phyloP scores from a whole-genome alignment of 306 rosid species.

The Casuarina cunninghamiana region DNA sequence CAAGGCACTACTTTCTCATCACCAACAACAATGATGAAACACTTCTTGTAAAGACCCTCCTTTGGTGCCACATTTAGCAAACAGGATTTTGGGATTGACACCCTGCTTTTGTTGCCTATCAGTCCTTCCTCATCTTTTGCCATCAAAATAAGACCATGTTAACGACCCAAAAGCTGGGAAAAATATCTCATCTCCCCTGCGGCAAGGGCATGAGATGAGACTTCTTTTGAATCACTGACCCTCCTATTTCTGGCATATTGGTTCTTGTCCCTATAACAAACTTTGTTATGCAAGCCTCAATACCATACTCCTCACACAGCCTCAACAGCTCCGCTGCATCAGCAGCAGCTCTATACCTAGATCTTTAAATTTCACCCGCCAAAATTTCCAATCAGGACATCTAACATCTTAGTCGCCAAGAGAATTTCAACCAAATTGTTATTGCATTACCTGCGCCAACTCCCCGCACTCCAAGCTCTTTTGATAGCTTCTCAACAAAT shows the following conservation, averaged over 20 bases:
- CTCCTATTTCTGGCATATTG: conserved; percentile 30
- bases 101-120: conserved; percentile 34
- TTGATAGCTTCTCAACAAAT: conserved; percentile 77
- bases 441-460: conserved; percentile 79
- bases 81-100: conserved; percentile 68
- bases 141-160: conserved; percentile 45
- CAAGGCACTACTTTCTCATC: conserved; percentile 48
- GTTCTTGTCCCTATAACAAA: conserved; percentile 78
- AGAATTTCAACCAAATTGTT: not conserved
- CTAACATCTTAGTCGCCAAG: conserved; percentile 16
- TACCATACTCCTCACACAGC: conserved; percentile 75
- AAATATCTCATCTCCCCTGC: conserved; percentile 62
- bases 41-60: conserved; percentile 77
- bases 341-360: conserved; percentile 92
- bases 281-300: conserved; percentile 74
- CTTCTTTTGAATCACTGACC: conserved; percentile 62
- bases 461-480: conserved; percentile 77
- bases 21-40: conserved; percentile 13
- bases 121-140: conserved; percentile 42
- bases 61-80: conserved; percentile 76
- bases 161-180: too few species aligned
- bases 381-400: conserved; percentile 28
- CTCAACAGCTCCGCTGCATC: conserved; percentile 29
- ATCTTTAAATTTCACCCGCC: conserved; percentile 89
- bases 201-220: conserved; percentile 75